Percentiles rank a stretch among this genome's conserved stretches.
phyloP scores from a whole-genome alignment of 2,329 filamentous ascomycete genomes.

The Xylariaceae sp. region DNA sequence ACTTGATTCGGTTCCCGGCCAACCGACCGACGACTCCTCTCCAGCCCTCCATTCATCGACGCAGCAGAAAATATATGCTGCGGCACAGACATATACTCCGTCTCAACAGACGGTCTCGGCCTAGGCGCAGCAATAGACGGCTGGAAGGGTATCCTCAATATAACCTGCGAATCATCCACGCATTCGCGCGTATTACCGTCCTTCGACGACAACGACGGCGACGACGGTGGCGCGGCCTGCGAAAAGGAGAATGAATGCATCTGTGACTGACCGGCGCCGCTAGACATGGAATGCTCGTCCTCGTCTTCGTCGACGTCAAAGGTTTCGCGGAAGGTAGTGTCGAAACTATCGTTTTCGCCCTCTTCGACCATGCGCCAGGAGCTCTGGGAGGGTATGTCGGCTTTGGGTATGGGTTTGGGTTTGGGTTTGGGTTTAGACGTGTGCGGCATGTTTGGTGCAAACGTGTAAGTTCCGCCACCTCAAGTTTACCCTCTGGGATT shows the following conservation, averaged over 20 bases:
- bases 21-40: conserved; percentile 33
- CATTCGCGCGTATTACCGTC: conserved; percentile 51
- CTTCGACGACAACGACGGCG: conserved; percentile 36
- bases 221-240: conserved; percentile 29
- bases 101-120: conserved; percentile 25
- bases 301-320: conserved; percentile 36
- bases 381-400: conserved; percentile 41
- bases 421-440: too few relatives aligned
- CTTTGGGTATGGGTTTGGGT: not conserved
- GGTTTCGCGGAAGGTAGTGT: conserved; percentile 46
- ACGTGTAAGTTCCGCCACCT: not conserved
- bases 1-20: conserved; percentile 26
- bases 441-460: conserved; percentile 19
- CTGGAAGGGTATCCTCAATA: conserved; percentile 50
- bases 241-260: conserved; percentile 35
- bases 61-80: conserved; percentile 41
- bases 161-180: conserved; percentile 51
- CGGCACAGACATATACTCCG: conserved; percentile 41
- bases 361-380: conserved; percentile 59
- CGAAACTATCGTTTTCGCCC: conserved; percentile 55
- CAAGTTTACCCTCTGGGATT: too few relatives aligned
- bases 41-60: conserved; percentile 41
- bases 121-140: conserved; percentile 40
- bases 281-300: conserved; percentile 34
- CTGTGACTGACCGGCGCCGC: conserved; percentile 41